Evolutionary conservation across 2,329 filamentous ascomycete genomes (phyloP).

Genomic region (Diaporthe sp.): DNA sequence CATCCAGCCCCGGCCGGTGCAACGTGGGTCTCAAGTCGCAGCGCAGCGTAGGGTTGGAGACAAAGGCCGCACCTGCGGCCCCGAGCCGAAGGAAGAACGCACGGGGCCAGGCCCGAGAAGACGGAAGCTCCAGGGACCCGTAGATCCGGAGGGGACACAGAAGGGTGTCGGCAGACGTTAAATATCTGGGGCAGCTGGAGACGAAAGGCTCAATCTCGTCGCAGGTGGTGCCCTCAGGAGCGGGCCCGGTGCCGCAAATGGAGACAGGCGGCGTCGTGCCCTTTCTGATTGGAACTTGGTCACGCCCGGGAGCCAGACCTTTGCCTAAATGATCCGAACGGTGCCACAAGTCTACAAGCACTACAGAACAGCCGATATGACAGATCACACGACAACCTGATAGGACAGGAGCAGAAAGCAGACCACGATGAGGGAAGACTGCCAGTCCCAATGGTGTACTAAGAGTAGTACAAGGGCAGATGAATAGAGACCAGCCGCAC

Average conservation of each 20-base stretch:
- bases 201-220: slow-evolving; percentile 4
- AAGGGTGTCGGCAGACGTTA: slow-evolving; percentile 5
- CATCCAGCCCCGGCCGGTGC: not conserved
- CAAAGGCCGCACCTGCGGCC: not conserved
- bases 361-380: not conserved
- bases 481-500: not conserved
- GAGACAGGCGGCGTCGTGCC: not conserved
- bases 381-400: not conserved
- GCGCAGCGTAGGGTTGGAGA: not conserved
- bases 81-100: not conserved
- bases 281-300: slow-evolving; percentile 13
- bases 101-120: slow-evolving; percentile 22
- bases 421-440: not conserved
- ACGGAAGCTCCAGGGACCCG: slow-evolving; percentile 19
- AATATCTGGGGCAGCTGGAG: slow-evolving; percentile 21
- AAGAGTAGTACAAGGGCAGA: not conserved
- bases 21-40: not conserved
- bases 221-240: not conserved
- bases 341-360: not conserved
- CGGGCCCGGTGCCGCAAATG: slow-evolving; percentile 8
- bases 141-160: slow-evolving; percentile 13
- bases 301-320: not conserved
- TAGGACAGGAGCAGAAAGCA: not conserved
- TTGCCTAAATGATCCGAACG: not conserved
- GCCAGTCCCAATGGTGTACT: not conserved